These are phyloP conservation scores for Camellia lanceoleosa DNA, from an alignment of 148 eudicot species.

Conservation along the genomic window DNA sequence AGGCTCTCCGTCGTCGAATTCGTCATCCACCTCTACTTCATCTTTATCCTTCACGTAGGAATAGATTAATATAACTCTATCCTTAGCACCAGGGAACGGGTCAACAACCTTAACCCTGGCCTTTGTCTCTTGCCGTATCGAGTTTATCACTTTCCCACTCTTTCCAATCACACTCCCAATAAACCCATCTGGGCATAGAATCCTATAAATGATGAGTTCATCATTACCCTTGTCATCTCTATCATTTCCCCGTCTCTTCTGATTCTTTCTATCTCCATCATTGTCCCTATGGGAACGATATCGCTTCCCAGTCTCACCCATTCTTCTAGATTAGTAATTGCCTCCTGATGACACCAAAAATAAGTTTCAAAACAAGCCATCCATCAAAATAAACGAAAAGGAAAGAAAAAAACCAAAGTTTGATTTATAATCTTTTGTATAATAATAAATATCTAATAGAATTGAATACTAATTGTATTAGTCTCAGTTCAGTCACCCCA, in stretches of 20 bases:
- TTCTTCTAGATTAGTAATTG: constrained; percentile 22
- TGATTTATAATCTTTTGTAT: background rate
- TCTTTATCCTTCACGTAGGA: constrained; percentile 74
- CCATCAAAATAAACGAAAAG: background rate
- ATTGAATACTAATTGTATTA: background rate
- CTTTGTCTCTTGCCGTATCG: constrained; percentile 68
- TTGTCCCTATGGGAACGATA: constrained; percentile 38
- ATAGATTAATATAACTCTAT: constrained; percentile 72
- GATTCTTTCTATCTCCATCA: constrained; percentile 54
- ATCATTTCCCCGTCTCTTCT: constrained; percentile 54
- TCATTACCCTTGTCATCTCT: constrained; percentile 56
- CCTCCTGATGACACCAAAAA: constrained; percentile 16
- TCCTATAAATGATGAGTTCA: constrained; percentile 71
- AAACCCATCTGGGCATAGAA: constrained; percentile 71
- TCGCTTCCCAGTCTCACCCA: constrained; percentile 85
- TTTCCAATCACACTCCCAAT: constrained; percentile 98
- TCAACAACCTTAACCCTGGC: constrained; percentile 91
- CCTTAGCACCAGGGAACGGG: constrained; percentile 83
- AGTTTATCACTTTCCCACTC: constrained; percentile 81
- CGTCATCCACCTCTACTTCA: constrained; percentile 65
- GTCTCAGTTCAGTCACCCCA: background rate
- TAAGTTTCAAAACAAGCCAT: background rate
- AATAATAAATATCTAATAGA: background rate
- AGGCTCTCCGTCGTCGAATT: constrained; percentile 48
- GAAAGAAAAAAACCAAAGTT: background rate